Evolutionary conservation across 1,284 basidiomycete species (phyloP), one percentile per base, ranked within the genome.

Genomic region (Moniliophthora roreri): DNA sequence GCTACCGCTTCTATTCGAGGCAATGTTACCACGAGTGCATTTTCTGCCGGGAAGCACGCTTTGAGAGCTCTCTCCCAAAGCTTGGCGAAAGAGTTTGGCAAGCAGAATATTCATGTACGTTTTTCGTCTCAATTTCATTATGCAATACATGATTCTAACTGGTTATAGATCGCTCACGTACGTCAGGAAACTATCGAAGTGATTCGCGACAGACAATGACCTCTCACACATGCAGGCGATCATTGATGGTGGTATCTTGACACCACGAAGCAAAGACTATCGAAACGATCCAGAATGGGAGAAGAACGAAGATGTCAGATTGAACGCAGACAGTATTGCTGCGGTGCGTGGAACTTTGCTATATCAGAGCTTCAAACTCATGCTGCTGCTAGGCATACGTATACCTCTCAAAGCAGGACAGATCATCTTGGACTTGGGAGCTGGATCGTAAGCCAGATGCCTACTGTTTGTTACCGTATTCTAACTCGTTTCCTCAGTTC

Each of bases 11-110:
- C 81, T 50, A 56, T 80, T 47, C 72, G 89, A 54, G 89, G 89
- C 0, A 89, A 87, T 55, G 67, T 71, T 8, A 73, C 69, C 1
- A 91, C 87, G 0, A 84, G 84, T 48, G 79, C 77, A 2, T 89
- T 92, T 58, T 75, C 88, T 4, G 81, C 84, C 2, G 82, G 83
- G 2, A 92, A 91, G 69, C 81, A 80, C 53, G 89, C 79, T 1
- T 55, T 83, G 55, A 72, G 89, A 34, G 84, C 84, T 0, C 68
- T 92, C 45, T 81, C 82, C 10, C 89, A 92, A 73, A 89, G 87
- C 54, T 69, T 92, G 64, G 82, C 81, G 26, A 89, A 91, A 66
- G 90, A 92, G 63, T 92, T 91, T 63, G 85, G 85, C 15, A 84
- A 84, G 63, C 71, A 91, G 56, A 89, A 90, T 60, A 90, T 92